Conservation (phyloP, 345 rosid genomes). For the Rhodamnia rubescens region DNA sequence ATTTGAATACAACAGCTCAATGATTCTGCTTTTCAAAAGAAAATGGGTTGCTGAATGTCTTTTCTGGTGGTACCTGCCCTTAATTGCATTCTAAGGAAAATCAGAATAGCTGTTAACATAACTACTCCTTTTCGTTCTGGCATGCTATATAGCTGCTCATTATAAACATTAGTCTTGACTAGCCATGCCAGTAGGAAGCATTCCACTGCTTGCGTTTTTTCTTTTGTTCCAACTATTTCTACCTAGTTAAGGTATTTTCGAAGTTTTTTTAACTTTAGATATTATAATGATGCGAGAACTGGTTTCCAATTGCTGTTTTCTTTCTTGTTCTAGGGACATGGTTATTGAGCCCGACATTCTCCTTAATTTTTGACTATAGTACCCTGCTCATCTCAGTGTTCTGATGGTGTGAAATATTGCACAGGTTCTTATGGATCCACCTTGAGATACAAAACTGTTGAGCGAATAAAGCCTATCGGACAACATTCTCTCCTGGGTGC, state of each 20-base stretch:
- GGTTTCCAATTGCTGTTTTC: neutral
- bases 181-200: neutral
- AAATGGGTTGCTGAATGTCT: neutral
- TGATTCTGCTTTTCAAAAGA: neutral
- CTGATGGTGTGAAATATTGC: neutral
- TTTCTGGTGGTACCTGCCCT: neutral
- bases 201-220: neutral
- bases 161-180: neutral
- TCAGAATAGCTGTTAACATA: neutral
- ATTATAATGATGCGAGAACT: neutral
- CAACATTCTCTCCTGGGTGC: conserved; percentile 97
- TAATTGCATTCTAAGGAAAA: neutral
- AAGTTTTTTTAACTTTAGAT: neutral
- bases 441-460: conserved; percentile 81
- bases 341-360: neutral
- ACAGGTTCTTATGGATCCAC: conserved; percentile 97
- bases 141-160: neutral
- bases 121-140: neutral
- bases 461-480: conserved; percentile 76
- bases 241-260: neutral
- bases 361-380: neutral
- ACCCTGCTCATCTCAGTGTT: neutral
- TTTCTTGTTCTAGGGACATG: neutral
- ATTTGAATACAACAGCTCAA: neutral
- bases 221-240: neutral